phyloP scores from a whole-genome alignment of 1,284 basidiomycete genomes.

The Pyrrhoderma noxium region DNA sequence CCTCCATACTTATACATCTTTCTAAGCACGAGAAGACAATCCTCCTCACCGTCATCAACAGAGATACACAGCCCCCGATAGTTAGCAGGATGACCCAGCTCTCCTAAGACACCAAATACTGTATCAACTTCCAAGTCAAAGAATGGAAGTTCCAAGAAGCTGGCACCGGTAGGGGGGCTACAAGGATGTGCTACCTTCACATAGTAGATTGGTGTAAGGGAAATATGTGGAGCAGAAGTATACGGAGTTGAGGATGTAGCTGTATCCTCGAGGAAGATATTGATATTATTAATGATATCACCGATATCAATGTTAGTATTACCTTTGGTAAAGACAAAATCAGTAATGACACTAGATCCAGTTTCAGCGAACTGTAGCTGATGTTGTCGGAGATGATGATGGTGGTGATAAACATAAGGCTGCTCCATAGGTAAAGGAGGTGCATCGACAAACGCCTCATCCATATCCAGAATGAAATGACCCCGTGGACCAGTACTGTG shows the following conservation, averaged over 20 bases:
- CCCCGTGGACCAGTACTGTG: too few relatives aligned
- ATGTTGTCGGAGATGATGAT: slow-evolving; percentile 29
- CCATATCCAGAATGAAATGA: too few relatives aligned
- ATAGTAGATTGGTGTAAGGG: slow-evolving; percentile 46
- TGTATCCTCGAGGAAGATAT: too few relatives aligned
- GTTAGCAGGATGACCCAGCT: slow-evolving; percentile 66
- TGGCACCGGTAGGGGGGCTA: slow-evolving; percentile 49
- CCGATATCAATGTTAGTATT: too few relatives aligned
- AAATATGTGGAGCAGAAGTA: slow-evolving; percentile 4
- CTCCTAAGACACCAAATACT: slow-evolving; percentile 58
- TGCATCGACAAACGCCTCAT: too few relatives aligned
- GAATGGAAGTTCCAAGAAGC: slow-evolving; percentile 69
- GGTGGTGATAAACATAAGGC: slow-evolving; percentile 21
- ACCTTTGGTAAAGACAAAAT: too few relatives aligned
- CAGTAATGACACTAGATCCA: too few relatives aligned
- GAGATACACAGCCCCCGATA: slow-evolving; percentile 61
- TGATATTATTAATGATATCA: too few relatives aligned
- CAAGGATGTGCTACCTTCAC: slow-evolving; percentile 63
- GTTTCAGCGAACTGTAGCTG: slow-evolving; percentile 26
- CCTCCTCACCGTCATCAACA: slow-evolving; percentile 68
- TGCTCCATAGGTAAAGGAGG: too few relatives aligned
- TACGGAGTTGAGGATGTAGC: not conserved
- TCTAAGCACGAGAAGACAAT: slow-evolving; percentile 61
- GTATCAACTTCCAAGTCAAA: slow-evolving; percentile 56
- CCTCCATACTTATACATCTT: too few relatives aligned